phyloP scores from a whole-genome alignment of 2,329 filamentous ascomycete genomes.

The Boeremia lycopersici region DNA sequence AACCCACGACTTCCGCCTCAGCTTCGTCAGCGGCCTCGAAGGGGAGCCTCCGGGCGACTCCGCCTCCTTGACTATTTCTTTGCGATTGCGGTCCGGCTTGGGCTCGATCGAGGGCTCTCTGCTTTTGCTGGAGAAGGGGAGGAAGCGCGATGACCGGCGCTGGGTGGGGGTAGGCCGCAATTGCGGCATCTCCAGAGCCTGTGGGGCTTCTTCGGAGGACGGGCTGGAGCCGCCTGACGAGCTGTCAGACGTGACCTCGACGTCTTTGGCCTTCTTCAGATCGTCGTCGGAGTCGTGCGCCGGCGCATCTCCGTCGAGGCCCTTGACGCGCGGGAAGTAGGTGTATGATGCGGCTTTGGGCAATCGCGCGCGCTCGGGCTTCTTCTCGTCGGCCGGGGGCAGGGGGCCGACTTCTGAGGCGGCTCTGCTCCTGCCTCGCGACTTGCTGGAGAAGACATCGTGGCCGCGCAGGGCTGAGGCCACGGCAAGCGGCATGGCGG shows the following conservation, averaged over 20 bases:
- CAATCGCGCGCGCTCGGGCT: conserved; percentile 36
- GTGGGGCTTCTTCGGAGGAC: conserved; percentile 45
- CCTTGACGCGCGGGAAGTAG: conserved; percentile 48
- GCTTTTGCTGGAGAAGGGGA: conserved; percentile 43
- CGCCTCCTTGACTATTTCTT: conserved; percentile 31
- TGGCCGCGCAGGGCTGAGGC: conserved; percentile 39
- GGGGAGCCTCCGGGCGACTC: conserved; percentile 36
- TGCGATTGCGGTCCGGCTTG: conserved; percentile 36
- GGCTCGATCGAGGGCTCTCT: conserved; percentile 40
- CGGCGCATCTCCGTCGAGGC: conserved; percentile 40
- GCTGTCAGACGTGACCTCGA: conserved; percentile 44
- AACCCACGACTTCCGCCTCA: conserved; percentile 47
- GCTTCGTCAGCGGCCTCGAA: conserved; percentile 39
- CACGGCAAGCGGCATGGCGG: conserved; percentile 43
- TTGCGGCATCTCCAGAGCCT: conserved; percentile 38
- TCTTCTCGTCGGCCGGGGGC: conserved; percentile 24
- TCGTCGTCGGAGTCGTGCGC: conserved; percentile 39
- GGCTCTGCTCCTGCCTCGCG: conserved; percentile 39
- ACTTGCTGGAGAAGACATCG: conserved; percentile 38
- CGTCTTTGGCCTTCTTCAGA: conserved; percentile 30
- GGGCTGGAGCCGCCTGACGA: conserved; percentile 55
- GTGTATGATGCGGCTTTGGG: conserved; percentile 50
- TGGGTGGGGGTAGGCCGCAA: conserved; percentile 38
- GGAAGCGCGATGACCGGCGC: conserved; percentile 45
- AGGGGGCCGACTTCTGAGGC: conserved; percentile 39